These are phyloP conservation scores for Colletotrichum navitas DNA, from an alignment of 2,329 filamentous ascomycete genomes.

Conservation along the genomic window DNA sequence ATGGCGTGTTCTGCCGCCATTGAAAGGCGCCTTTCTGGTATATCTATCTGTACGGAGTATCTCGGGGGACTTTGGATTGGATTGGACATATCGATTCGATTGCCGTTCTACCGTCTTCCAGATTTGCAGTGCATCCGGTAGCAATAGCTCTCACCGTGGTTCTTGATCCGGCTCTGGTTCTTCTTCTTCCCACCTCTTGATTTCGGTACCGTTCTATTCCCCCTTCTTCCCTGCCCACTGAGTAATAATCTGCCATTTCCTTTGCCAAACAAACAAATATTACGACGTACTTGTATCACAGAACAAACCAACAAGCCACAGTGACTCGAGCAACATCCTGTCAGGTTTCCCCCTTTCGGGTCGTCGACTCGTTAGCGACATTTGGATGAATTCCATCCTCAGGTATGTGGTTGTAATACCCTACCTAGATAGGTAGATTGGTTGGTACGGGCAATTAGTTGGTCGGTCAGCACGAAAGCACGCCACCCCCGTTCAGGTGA, in stretches of 20 bases:
- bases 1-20: too few species aligned
- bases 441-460: background rate
- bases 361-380: background rate
- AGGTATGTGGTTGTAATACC: background rate
- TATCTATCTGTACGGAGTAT: too few species aligned
- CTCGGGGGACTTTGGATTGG: background rate
- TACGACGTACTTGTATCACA: background rate
- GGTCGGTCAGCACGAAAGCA: background rate
- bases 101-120: conserved; percentile 21
- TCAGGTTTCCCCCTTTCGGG: background rate
- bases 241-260: background rate
- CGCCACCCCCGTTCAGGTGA: conserved; percentile 4
- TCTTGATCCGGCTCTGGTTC: background rate
- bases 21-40: too few species aligned
- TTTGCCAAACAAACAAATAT: background rate
- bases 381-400: background rate
- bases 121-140: background rate
- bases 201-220: background rate
- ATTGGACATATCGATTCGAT: conserved; percentile 17
- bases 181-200: background rate
- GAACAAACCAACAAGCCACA: background rate
- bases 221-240: background rate
- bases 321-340: background rate
- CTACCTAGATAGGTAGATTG: too few species aligned
- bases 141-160: too few species aligned